A percentile compares a stretch with the other conserved stretches of the same genome.
phyloP scores from a whole-genome alignment of 2,329 filamentous ascomycete genomes.

The Aureobasidium pullulans region DNA sequence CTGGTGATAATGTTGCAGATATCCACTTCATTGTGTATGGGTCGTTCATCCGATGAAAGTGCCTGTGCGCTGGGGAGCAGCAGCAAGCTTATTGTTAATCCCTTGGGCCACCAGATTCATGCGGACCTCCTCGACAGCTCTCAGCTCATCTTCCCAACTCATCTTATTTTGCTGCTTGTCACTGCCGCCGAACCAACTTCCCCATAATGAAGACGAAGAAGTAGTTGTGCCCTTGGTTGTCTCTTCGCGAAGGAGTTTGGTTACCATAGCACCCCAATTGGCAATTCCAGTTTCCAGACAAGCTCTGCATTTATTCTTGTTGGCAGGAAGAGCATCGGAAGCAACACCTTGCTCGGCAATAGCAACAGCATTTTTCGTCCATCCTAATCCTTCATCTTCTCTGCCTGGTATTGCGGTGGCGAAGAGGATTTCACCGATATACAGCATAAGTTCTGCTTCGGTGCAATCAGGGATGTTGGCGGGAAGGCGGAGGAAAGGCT shows the following conservation, averaged over 20 bases:
- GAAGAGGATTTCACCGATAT: slow-evolving; percentile 91
- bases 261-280: slow-evolving; percentile 80
- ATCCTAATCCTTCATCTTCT: slow-evolving; percentile 67
- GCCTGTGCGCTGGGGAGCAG: not conserved
- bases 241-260: slow-evolving; percentile 48
- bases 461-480: slow-evolving; percentile 59
- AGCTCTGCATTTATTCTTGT: slow-evolving; percentile 60
- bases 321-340: slow-evolving; percentile 22
- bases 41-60: slow-evolving; percentile 3
- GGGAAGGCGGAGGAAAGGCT: slow-evolving; percentile 56
- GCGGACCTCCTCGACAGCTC: slow-evolving; percentile 18
- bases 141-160: slow-evolving; percentile 11
- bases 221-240: slow-evolving; percentile 22
- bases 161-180: slow-evolving; percentile 16
- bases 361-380: slow-evolving; percentile 49
- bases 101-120: slow-evolving; percentile 20
- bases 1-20: not conserved
- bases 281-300: slow-evolving; percentile 69
- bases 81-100: slow-evolving; percentile 17
- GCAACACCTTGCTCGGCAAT: slow-evolving; percentile 1
- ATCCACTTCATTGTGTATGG: not conserved
- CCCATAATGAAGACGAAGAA: slow-evolving; percentile 16
- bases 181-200: slow-evolving; percentile 16
- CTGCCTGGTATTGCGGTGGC: slow-evolving; percentile 47
- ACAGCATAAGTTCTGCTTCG: slow-evolving; percentile 77